Base-by-base conservation (phyloP, 192 early-diverging fungal species). In the Spinellus fusiger region DNA sequence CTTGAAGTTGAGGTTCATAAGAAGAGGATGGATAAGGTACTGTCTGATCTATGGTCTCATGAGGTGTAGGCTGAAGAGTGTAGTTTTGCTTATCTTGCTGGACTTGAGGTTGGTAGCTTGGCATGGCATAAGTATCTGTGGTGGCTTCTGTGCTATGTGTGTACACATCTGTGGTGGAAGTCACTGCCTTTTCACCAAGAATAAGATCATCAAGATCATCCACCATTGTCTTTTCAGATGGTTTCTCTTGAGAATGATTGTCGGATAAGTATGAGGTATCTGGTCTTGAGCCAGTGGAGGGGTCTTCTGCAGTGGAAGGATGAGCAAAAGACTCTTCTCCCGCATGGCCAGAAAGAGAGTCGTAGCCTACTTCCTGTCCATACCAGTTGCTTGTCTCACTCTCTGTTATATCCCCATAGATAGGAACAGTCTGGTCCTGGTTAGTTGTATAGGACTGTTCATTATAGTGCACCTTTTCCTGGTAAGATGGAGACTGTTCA, bases 171-270 rank as follows among this genome's bases (percentile, higher is more conserved):
- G 22, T 59, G 18, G 26, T 55, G 6, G 54, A 9, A 18, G 9
- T 27, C 38, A 2, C 20, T 29, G 8, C 46, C 16, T 35, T 35
- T 13, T 26, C 49, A 63, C 61, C 62, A 16, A 64, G 34, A 23
- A 64, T 40, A 50, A 64, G 53, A 54, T 64, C 62, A 49, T 64
- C 62, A 29, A 64, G 49, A 64, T 64, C 62, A 37, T 54, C 27
- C 18, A 3, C 40, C 6, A 59, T 32, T 32, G 47, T 40, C 5
- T 28, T 29, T 28, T 52, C n/a, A 13, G 5, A 7, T 13, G 5
- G 32, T 29, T 48, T 29, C 15, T 59, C 46, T 2, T 47, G 16
- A n/a, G 40, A n/a, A 28, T 33, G 40, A 44, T 44, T 44, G 40
- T 44, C 18, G 10, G 15, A 3, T 12, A n/a, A 44, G 10, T 12